Evolutionary conservation across 2,329 filamentous ascomycete genomes (phyloP), one percentile per base, ranked within the genome.

Genomic region (Aspergillus hortae): DNA sequence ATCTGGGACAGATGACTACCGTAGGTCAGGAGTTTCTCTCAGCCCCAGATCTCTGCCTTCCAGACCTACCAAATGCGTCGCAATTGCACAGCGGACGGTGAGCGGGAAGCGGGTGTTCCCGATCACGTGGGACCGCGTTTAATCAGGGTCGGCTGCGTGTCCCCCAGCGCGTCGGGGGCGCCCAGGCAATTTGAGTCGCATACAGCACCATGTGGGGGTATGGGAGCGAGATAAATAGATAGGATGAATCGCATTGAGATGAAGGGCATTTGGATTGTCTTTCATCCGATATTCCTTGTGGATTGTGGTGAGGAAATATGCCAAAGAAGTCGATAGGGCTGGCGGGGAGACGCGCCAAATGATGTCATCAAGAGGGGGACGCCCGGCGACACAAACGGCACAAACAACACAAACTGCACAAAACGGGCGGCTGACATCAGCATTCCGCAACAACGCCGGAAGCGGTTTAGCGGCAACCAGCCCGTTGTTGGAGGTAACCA

Each of bases 91-190:
- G 43, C 42, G 35, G 48, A 49, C 38, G n/a, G 43, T 35, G 41
- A 30, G 44, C 6, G 17, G 46, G 17, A 44, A n/a, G 43, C 27
- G 44, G 50, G 46, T 40, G 21, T 6, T n/a, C n/a, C 4, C 7
- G 15, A 15, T 68, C 67, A 70, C 67, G 67, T 70, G 67, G 17
- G 11, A 27, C 59, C 65, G 67, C 57, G 67, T 67, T 62, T 55
- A 45, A 54, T 49, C 50, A 54, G 48, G 12, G 44, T 38, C 27
- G 42, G 46, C 45, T 48, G 52, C 63, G 64, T 61, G 64, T 62
- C 43, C 14, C 19, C 32, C 40, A 42, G 49, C 61, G 61, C 57
- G 60, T 58, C 30, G 11, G 38, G 49, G 23, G 14, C 21, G 11
- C 44, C 17, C 3, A 19, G 41, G 43, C 15, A 27, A 25, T 21